Evolutionary conservation across 73 alveolate genomes (phyloP), one percentile per base, ranked within the genome.

Genomic region (Paramecium sexaurelia): DNA sequence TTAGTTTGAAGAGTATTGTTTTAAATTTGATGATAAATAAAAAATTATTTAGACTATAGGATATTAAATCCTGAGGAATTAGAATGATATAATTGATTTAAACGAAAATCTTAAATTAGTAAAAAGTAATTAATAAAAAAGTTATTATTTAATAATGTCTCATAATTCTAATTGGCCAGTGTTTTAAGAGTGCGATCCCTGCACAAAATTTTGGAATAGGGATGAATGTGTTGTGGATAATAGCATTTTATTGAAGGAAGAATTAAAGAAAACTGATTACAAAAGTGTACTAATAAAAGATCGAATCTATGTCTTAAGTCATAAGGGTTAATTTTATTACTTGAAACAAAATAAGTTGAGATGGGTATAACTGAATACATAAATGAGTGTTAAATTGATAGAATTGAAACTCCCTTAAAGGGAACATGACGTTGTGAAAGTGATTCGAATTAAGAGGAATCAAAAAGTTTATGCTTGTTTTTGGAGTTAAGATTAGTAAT

Each of bases 131-230:
- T 51, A 51, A 51, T 17, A 15, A 51, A 51, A 51, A 51, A 51
- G 67, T 51, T 13, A 51, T 4, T 3, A 15, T 17, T 51, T 51
- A 51, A n/a, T n/a, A 51, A 51, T 51, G 67, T 51, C 67, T 3
- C 22, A 17, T 51, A 51, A 6, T n/a, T 51, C 67, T 51, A 61
- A 24, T 29, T 78, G 90, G 90, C 90, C 90, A 17, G 55, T 78
- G 32, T 78, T 78, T 24, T 9, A 6, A 78, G 90, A 78, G 17
- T 20, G 26, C n/a, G 90, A 78, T 78, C 26, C 43, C 15, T n/a
- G 90, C 15, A 45, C 24, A 11, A 20, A 33, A n/a, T 78, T 78
- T 78, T 78, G 90, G 90, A 51, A 51, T 51, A 51, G 67, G 8
- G 26, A 61, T 61, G 47, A 61, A 10, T 26, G 39, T 61, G 15